A percentile compares a stretch with the other conserved stretches of the same genome.
These are phyloP conservation scores for Hygrophorus pudorinus DNA, from an alignment of 768 basidiomycete species.

Conservation along the genomic window DNA sequence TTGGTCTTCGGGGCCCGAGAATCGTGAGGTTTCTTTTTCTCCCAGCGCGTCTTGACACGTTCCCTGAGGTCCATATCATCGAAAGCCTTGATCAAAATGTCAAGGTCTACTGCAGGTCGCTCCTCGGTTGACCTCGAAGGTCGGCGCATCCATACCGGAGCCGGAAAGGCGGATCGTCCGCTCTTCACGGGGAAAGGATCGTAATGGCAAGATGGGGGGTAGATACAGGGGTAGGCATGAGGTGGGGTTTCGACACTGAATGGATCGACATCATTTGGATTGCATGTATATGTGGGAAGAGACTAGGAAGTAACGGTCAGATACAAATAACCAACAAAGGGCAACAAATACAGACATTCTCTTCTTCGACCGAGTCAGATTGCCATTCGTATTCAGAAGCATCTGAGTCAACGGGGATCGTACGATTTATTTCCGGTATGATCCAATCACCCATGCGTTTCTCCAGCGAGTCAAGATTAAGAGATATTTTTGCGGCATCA, in stretches of 20 bases:
- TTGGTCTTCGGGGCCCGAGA: background rate
- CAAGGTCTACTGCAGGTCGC: constrained; percentile 14
- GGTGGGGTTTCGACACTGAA: constrained; percentile 9
- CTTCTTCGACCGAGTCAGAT: constrained; percentile 6
- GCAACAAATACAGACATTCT: constrained; percentile 3
- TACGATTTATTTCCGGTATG: constrained; percentile 12
- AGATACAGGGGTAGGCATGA: constrained; percentile 20
- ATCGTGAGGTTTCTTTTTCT: constrained; percentile 1
- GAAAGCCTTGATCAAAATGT: constrained; percentile 16
- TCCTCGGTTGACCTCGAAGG: constrained; percentile 7
- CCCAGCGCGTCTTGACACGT: constrained; percentile 2
- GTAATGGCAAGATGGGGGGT: constrained; percentile 3
- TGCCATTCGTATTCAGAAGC: constrained; percentile 12
- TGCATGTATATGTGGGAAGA: background rate
- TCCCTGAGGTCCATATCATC: constrained; percentile 16
- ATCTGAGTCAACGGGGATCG: constrained; percentile 4
- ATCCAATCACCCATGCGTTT: constrained; percentile 17
- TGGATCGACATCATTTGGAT: background rate
- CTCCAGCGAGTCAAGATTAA: constrained; percentile 19
- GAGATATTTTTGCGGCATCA: constrained; percentile 13
- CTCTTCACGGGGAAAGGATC: constrained; percentile 7
- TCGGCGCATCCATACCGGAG: constrained; percentile 23
- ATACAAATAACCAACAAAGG: background rate
- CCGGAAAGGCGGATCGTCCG: constrained; percentile 16
- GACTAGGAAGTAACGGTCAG: background rate